Percentiles rank a stretch among this genome's conserved stretches.
Conservation (phyloP, 2,329 filamentous ascomycete genomes). For the Colletotrichum sp. region DNA sequence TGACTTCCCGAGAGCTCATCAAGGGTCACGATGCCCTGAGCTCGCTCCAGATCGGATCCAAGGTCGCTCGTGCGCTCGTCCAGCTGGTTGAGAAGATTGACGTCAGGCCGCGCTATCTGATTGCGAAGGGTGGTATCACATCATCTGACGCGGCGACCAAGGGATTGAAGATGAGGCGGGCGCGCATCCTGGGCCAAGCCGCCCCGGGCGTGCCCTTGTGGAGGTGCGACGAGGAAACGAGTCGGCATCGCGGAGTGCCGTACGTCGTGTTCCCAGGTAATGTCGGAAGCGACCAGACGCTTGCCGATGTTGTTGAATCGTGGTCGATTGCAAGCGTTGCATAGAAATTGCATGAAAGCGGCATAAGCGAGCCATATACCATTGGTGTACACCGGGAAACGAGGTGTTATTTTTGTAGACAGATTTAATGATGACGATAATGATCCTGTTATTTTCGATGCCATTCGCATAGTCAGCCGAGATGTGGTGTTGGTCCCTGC, state of each 20-base stretch:
- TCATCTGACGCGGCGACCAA: slow-evolving; percentile 64
- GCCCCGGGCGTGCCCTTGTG: slow-evolving; percentile 63
- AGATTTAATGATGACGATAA: neutral
- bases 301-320: slow-evolving; percentile 46
- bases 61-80: slow-evolving; percentile 56
- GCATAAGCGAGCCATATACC: neutral
- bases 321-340: slow-evolving; percentile 15
- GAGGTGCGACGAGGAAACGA: slow-evolving; percentile 58
- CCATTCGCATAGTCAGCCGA: neutral
- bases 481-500: neutral
- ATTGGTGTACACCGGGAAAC: neutral
- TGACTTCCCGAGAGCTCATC: slow-evolving; percentile 62
- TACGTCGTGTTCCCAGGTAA: slow-evolving; percentile 66
- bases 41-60: slow-evolving; percentile 59
- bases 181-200: slow-evolving; percentile 61
- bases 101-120: slow-evolving; percentile 58
- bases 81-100: slow-evolving; percentile 50
- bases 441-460: neutral
- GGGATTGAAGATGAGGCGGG: slow-evolving; percentile 56
- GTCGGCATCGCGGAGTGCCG: slow-evolving; percentile 54
- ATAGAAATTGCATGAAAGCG: neutral
- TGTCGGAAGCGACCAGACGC: slow-evolving; percentile 53
- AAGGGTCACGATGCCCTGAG: slow-evolving; percentile 46
- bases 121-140: slow-evolving; percentile 66
- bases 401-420: neutral